These are phyloP conservation scores for Aspergillus cejpii DNA, from an alignment of 2,329 filamentous ascomycete genomes.

Conservation along the genomic window DNA sequence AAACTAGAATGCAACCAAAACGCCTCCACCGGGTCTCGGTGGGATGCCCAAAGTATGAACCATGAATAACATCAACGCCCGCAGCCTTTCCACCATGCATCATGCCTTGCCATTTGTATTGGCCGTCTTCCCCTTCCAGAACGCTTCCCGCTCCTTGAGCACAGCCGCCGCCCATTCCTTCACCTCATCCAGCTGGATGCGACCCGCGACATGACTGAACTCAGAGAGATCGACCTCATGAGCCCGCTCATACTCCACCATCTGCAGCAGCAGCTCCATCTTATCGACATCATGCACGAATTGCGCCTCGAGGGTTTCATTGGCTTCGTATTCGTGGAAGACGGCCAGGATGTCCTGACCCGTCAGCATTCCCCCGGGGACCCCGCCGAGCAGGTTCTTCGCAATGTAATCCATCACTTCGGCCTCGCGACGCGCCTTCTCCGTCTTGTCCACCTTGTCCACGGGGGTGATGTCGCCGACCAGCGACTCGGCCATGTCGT, in stretches of 20 bases:
- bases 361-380: conserved; percentile 59
- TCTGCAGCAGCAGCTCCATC: conserved; percentile 89
- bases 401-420: conserved; percentile 90
- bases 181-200: conserved; percentile 69
- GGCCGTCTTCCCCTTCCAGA: conserved; percentile 53
- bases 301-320: conserved; percentile 69
- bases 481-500: conserved; percentile 94
- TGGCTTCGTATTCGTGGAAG: conserved; percentile 95
- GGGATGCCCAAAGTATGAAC: conserved; percentile 2
- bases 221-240: conserved; percentile 71
- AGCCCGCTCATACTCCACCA: conserved; percentile 87
- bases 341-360: conserved; percentile 67
- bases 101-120: conserved; percentile 2
- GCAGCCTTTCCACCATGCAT: conserved; percentile 1
- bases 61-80: conserved; percentile 9
- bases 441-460: conserved; percentile 69
- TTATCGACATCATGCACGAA: conserved; percentile 98
- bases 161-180: conserved; percentile 72
- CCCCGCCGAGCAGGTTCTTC: conserved; percentile 61
- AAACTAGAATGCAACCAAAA: conserved; percentile 2
- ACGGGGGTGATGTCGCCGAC: conserved; percentile 96
- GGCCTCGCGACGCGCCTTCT: conserved; percentile 82
- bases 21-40: conserved; percentile 4
- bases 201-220: conserved; percentile 70
- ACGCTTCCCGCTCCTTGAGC: conserved; percentile 64